phyloP scores from a whole-genome alignment of 257 asterid genomes.

The Primulina tabacum region DNA sequence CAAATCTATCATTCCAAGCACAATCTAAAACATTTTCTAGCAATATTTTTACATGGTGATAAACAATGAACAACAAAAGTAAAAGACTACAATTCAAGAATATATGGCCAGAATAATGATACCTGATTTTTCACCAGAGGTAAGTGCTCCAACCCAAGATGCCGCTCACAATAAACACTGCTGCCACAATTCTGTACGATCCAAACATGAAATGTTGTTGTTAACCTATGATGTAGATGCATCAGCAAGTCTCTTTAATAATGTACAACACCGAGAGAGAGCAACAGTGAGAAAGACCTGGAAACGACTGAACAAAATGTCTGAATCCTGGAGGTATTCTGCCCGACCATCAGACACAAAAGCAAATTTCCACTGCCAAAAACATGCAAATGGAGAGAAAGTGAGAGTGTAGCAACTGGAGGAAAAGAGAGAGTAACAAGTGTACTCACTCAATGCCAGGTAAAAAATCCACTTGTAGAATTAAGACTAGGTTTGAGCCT shows the following conservation, averaged over 20 bases:
- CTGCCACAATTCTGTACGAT: constrained; percentile 38
- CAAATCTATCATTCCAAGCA: too few relatives aligned
- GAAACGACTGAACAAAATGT: constrained; percentile 45
- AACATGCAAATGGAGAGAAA: constrained; percentile 7
- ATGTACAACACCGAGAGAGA: constrained; percentile 3
- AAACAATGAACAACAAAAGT: background rate
- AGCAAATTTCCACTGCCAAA: constrained; percentile 65
- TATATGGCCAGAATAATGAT: constrained; percentile 9
- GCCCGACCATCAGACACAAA: constrained; percentile 42
- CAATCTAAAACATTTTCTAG: background rate
- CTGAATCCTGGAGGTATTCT: constrained; percentile 55
- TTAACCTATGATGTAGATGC: background rate
- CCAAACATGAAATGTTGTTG: background rate
- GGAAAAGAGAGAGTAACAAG: background rate
- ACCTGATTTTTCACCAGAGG: constrained; percentile 48
- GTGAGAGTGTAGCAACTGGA: constrained; percentile 3
- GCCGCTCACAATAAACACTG: constrained; percentile 51
- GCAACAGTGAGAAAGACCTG: constrained; percentile 36
- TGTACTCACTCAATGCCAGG: background rate
- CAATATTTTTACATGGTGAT: background rate
- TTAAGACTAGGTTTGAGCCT: constrained; percentile 1
- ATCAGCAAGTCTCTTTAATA: background rate
- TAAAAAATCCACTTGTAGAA: background rate
- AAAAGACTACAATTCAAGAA: constrained; percentile 5
- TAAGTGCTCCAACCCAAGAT: constrained; percentile 60